Percentiles rank a stretch among this genome's conserved stretches.
phyloP scores from a whole-genome alignment of 345 rosid species.

The Crucihimalaya himalaica region DNA sequence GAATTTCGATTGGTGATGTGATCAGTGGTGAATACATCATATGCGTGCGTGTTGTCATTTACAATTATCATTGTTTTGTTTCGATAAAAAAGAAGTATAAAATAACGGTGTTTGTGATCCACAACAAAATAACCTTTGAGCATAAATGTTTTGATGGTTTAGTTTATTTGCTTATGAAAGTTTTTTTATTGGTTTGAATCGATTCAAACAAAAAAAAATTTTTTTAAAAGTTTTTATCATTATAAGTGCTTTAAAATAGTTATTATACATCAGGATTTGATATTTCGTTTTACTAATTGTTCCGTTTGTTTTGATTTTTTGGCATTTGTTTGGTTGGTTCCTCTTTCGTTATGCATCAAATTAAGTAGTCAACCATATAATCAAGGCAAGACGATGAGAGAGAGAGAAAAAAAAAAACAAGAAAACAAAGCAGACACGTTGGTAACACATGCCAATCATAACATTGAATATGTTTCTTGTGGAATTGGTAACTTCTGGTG shows the following conservation, averaged over 20 bases:
- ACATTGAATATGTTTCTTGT: slow-evolving; percentile 37
- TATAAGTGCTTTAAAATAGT: neutral
- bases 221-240: neutral
- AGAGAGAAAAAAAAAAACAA: neutral
- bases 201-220: neutral
- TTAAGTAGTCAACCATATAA: neutral
- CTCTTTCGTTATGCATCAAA: neutral
- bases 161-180: neutral
- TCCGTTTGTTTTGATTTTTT: neutral
- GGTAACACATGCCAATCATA: slow-evolving; percentile 45
- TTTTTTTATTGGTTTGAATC: neutral
- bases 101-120: neutral
- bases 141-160: neutral
- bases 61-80: neutral
- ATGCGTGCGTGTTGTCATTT: slow-evolving; percentile 2
- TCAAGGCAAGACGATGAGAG: neutral
- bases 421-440: slow-evolving; percentile 33
- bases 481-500: slow-evolving; percentile 39
- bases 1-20: neutral
- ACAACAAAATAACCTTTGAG: neutral
- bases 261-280: neutral
- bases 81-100: neutral
- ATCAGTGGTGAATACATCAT: slow-evolving; percentile 10
- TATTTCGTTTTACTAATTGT: neutral
- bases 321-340: neutral